Conservation (phyloP, 169 alveolate species). For the Plasmodium malariae region DNA sequence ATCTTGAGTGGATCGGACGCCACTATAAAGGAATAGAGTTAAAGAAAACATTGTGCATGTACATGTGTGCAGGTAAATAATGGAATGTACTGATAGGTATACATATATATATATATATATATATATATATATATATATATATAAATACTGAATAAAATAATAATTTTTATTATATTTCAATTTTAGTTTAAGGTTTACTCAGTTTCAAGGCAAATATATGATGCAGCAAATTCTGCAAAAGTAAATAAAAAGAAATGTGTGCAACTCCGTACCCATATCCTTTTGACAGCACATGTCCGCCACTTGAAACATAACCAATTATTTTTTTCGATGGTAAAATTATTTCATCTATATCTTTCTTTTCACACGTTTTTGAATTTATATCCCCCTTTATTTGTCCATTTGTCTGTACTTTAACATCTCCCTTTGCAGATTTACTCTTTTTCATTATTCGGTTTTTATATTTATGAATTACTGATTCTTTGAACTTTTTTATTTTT, state of each 20-base stretch:
- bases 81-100: background rate
- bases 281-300: conserved; percentile 71
- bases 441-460: conserved; percentile 45
- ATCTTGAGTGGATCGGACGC: conserved; percentile 11
- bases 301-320: conserved; percentile 75
- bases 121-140: too few species aligned
- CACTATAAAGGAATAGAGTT: conserved; percentile 7
- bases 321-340: conserved; percentile 61
- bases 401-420: background rate
- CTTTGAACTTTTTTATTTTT: conserved; percentile 30
- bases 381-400: background rate
- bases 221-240: conserved; percentile 33
- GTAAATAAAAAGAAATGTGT: conserved; percentile 44
- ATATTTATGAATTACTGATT: conserved; percentile 28
- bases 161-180: too few species aligned
- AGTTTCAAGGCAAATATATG: conserved; percentile 47
- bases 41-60: too few species aligned
- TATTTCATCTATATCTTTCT: conserved; percentile 25
- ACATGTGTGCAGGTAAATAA: background rate
- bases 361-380: background rate
- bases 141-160: too few species aligned
- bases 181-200: conserved; percentile 20
- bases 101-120: too few species aligned
- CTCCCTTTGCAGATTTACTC: background rate
- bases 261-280: conserved; percentile 73